Conservation (phyloP, 352 stramenopile species). For the Phytophthora tentaculata region DNA sequence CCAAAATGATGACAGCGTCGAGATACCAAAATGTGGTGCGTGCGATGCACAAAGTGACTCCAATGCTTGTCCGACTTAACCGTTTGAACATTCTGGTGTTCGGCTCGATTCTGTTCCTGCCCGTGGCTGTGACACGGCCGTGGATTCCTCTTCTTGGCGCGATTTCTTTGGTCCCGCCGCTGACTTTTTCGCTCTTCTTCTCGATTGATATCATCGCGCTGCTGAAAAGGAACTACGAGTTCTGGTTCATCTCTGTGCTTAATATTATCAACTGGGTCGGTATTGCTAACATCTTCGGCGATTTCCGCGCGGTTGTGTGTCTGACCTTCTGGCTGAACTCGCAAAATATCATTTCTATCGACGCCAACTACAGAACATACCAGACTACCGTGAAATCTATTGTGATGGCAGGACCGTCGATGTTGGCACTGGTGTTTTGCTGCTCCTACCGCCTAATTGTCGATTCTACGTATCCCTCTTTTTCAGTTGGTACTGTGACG, state of each 20-base stretch:
- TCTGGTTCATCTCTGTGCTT: constrained; percentile 41
- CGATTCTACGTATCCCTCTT: constrained; percentile 6
- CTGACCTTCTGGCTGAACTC: constrained; percentile 31
- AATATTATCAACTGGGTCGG: constrained; percentile 38
- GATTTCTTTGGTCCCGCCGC: constrained; percentile 13
- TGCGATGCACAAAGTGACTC: constrained; percentile 14
- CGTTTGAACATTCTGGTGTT: constrained; percentile 21
- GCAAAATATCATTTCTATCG: constrained; percentile 33
- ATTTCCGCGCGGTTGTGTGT: constrained; percentile 29
- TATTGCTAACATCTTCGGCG: constrained; percentile 28
- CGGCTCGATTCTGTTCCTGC: constrained; percentile 25
- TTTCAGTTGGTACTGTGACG: constrained; percentile 11
- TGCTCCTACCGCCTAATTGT: constrained; percentile 30
- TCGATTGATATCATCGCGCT: constrained; percentile 32
- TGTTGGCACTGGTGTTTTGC: constrained; percentile 31
- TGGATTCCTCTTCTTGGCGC: constrained; percentile 18
- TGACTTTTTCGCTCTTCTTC: constrained; percentile 26
- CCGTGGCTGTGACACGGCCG: neutral
- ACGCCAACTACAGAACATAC: constrained; percentile 42
- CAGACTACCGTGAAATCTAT: constrained; percentile 28
- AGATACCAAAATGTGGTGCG: constrained; percentile 2
- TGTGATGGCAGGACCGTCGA: constrained; percentile 31
- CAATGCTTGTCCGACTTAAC: constrained; percentile 17
- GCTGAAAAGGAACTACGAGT: constrained; percentile 30
- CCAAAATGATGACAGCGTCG: neutral